Evolutionary conservation across 148 eudicot species (phyloP).

Genomic region (Cornus suecica): DNA sequence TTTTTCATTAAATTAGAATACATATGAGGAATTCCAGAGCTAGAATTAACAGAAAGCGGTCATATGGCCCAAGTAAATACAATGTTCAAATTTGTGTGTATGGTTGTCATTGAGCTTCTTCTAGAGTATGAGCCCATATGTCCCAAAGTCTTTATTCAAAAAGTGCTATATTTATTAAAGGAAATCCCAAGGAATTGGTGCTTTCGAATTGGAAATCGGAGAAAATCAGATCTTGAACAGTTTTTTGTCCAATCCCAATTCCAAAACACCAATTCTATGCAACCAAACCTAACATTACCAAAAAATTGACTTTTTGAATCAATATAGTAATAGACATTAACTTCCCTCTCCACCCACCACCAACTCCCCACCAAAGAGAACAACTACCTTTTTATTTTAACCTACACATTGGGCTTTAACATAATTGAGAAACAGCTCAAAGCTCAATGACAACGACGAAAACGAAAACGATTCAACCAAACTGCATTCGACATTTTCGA

Average conservation of each 20-base stretch:
- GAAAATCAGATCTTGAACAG: too few relatives aligned
- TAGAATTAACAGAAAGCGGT: neutral
- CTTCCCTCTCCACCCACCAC: neutral
- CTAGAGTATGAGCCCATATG: neutral
- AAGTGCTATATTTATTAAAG: too few relatives aligned
- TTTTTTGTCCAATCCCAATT: too few relatives aligned
- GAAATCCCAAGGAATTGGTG: too few relatives aligned
- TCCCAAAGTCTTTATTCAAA: too few relatives aligned
- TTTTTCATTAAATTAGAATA: neutral
- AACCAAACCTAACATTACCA: too few relatives aligned
- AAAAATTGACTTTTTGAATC: neutral
- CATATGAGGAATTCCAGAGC: neutral
- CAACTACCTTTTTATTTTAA: neutral
- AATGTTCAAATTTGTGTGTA: neutral
- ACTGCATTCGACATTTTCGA: conserved; percentile 2
- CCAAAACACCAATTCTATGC: too few relatives aligned
- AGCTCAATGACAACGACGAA: neutral
- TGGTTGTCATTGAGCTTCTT: neutral
- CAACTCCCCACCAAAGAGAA: neutral
- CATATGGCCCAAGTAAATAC: neutral
- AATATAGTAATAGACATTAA: neutral
- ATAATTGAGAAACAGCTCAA: neutral
- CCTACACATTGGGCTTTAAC: neutral
- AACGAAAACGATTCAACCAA: neutral
- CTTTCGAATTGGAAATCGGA: too few relatives aligned